Evolutionary conservation across 176 grass and related monocot species (phyloP).

Genomic region (Eragrostis nindensis): DNA sequence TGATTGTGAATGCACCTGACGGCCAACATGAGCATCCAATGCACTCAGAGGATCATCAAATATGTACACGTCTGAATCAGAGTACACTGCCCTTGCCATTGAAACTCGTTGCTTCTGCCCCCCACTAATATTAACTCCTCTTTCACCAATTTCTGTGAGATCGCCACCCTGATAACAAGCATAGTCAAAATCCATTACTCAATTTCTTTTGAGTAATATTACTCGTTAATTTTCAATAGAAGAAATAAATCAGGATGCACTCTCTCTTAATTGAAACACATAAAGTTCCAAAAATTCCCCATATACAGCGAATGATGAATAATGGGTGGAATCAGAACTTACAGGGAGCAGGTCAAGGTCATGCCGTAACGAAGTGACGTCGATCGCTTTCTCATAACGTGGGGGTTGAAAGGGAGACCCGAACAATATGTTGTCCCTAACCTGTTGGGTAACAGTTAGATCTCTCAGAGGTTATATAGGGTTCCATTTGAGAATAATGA

Average conservation of each 20-base stretch:
- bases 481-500: conserved; percentile 2
- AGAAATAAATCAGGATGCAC: conserved; percentile 3
- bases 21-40: conserved; percentile 98
- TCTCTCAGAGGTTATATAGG: conserved; percentile 15
- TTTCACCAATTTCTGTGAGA: conserved; percentile 99
- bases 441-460: conserved; percentile 52
- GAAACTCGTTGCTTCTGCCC: conserved; percentile 99
- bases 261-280: neutral
- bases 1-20: conserved; percentile 66
- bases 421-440: conserved; percentile 98
- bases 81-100: conserved; percentile 99
- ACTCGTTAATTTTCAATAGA: conserved; percentile 2
- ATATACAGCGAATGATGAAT: conserved; percentile 9
- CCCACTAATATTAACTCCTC: conserved; percentile 99
- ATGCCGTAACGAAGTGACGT: conserved; percentile 80
- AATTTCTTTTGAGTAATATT: neutral
- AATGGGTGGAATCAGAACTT: conserved; percentile 41
- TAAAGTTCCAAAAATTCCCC: neutral
- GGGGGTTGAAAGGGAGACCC: conserved; percentile 82
- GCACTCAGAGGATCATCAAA: conserved; percentile 99
- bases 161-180: conserved; percentile 79
- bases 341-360: conserved; percentile 91
- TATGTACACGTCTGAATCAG: conserved; percentile 95
- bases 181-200: conserved; percentile 31
- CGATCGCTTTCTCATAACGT: conserved; percentile 72